Base-by-base conservation (phyloP, 352 stramenopile genomes). In the Thalassiosira oceanica region DNA sequence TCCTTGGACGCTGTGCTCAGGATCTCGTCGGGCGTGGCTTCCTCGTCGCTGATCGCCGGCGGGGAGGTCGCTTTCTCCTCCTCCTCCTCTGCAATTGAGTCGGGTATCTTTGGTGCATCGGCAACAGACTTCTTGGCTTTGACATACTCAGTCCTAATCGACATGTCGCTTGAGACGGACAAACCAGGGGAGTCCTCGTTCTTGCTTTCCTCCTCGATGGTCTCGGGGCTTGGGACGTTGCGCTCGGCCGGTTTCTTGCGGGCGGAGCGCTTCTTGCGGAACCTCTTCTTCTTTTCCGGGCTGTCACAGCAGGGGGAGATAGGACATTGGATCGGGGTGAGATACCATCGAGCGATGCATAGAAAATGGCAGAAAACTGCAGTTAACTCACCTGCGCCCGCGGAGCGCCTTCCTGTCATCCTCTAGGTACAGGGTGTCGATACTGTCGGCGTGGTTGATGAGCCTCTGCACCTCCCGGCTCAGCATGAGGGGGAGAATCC, bases 401-500 rank as follows among this genome's bases (percentile, higher is more conserved):
- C n/a, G n/a, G n/a, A n/a, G n/a, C n/a, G n/a, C n/a, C n/a, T n/a
- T n/a, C n/a, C n/a, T 42, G 15, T 54, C 27, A 15, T 63, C 54
- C 31, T 50, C 58, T 10, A 79, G 44, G 31, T 73, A 79, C 50
- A 71, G 58, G 36, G 29, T 61, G 41, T 79, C 69, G 37, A 79
- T 73, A 16, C 10, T 50, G 29, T 79, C 62, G 5, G 69, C 55
- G 20, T 70, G 61, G 35, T 56, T 52, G 20, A 74, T 69, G 26
- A 79, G 48, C 3, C 55, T 54, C 36, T 79, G 61, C 8, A 79
- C 33, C 35, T 79, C 69, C 15, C 69, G 28, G 39, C 61, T 74
- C 20, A 79, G 69, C 61, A 79, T 54, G 24, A 79, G 52, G n/a
- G 69, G 69, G 20, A 79, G 61, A 2, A 79, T 27, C 6, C 37